These are phyloP conservation scores for Fusarium pseudoanthophilum DNA, from an alignment of 2,329 filamentous ascomycete genomes.

Conservation along the genomic window DNA sequence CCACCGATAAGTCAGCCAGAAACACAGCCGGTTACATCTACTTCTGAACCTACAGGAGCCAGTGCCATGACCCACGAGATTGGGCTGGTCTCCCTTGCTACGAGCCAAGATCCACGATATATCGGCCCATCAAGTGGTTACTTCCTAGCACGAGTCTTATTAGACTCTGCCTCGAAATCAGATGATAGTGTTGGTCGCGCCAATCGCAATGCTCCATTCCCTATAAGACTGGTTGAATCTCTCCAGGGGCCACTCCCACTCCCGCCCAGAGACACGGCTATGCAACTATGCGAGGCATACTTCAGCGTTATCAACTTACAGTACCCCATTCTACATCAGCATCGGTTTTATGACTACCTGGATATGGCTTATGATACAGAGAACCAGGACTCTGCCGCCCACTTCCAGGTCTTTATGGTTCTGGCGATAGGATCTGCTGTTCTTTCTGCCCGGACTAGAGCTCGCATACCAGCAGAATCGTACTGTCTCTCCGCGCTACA, in stretches of 20 bases:
- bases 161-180: constrained; percentile 51
- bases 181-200: constrained; percentile 22
- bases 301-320: constrained; percentile 60
- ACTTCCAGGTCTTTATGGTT: constrained; percentile 65
- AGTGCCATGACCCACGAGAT: constrained; percentile 60
- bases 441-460: constrained; percentile 55
- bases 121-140: constrained; percentile 67
- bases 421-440: constrained; percentile 60
- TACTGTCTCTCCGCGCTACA: constrained; percentile 61
- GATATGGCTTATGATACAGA: constrained; percentile 50
- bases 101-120: constrained; percentile 60
- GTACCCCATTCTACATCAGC: constrained; percentile 61
- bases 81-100: constrained; percentile 61
- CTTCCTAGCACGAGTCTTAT: constrained; percentile 61
- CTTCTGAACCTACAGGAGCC: constrained; percentile 29
- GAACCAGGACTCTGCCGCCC: constrained; percentile 44
- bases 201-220: constrained; percentile 29
- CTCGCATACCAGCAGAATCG: constrained; percentile 58
- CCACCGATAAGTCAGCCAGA: rapidly evolving
- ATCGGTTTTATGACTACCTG: constrained; percentile 54
- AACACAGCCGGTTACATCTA: neutral
- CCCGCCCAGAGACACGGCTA: constrained; percentile 49
- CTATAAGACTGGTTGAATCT: constrained; percentile 47
- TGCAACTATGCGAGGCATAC: constrained; percentile 57
- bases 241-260: constrained; percentile 48